A percentile compares a stretch with the other conserved stretches of the same genome.
Evolutionary conservation across 805 yeast genomes (phyloP).

Genomic region (Cyberlindnera galapagoensis): DNA sequence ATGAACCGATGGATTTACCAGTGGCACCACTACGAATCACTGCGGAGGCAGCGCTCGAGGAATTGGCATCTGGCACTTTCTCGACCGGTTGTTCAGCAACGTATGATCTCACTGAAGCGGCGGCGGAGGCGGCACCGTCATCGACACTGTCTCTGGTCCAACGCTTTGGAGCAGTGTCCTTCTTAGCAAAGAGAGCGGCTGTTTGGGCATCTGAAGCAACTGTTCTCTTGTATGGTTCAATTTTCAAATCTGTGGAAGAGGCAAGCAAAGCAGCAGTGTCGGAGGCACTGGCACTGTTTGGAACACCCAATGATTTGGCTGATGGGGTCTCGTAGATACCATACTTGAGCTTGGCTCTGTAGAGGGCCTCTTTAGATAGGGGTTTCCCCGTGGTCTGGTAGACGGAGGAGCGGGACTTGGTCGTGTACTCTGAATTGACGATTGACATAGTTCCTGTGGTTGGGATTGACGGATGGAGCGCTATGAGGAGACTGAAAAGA

Average conservation of each 20-base stretch:
- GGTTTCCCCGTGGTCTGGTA: constrained; percentile 70
- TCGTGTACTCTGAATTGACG: constrained; percentile 17
- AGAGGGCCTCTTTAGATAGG: constrained; percentile 65
- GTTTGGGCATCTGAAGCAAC: constrained; percentile 59
- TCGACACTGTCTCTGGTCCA: constrained; percentile 48
- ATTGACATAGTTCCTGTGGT: constrained; percentile 21
- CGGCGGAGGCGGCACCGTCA: constrained; percentile 42
- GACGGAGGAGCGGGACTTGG: constrained; percentile 29
- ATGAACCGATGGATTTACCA: constrained; percentile 29
- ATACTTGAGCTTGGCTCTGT: constrained; percentile 65
- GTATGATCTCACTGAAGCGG: constrained; percentile 21
- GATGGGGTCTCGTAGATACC: constrained; percentile 54
- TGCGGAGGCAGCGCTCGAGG: constrained; percentile 19
- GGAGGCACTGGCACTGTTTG: constrained; percentile 47
- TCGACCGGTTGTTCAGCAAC: not conserved
- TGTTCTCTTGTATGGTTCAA: constrained; percentile 57
- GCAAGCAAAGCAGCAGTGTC: constrained; percentile 77
- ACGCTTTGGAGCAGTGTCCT: constrained; percentile 39
- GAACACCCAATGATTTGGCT: constrained; percentile 49
- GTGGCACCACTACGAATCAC: constrained; percentile 27
- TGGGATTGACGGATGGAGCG: no score
- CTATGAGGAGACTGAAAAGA: no score
- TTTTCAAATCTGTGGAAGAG: constrained; percentile 54
- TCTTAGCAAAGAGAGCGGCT: constrained; percentile 49
- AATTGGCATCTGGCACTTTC: not conserved